A percentile compares a stretch with the other conserved stretches of the same genome.
phyloP scores from a whole-genome alignment of 202 grass and related monocot genomes.

The Dendrocalamus latiflorus region DNA sequence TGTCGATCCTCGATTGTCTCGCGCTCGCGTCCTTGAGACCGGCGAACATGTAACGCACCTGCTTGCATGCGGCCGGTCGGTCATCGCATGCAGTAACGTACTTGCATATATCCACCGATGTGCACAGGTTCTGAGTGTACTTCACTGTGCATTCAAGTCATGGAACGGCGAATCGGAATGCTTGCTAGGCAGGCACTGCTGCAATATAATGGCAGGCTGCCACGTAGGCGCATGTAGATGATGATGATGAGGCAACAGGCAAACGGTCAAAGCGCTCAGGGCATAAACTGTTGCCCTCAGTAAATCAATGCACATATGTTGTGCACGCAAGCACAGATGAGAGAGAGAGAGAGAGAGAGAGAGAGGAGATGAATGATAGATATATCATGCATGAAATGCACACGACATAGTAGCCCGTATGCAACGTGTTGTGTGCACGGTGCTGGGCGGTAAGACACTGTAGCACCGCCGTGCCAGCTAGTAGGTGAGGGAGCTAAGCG shows the following conservation, averaged over 20 bases:
- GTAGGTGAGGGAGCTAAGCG: not conserved
- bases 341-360: no score
- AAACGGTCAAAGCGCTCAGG: constrained; percentile 36
- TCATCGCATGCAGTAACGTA: not conserved
- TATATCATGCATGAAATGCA: no score
- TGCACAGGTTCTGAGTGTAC: not conserved
- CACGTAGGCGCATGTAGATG: no score
- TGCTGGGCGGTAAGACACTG: not conserved
- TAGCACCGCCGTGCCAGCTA: not conserved
- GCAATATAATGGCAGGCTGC: not conserved
- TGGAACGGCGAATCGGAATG: not conserved
- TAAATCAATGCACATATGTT: not conserved
- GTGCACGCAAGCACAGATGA: not conserved
- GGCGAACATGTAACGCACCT: no score
- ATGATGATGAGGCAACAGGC: not conserved
- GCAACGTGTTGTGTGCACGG: not conserved
- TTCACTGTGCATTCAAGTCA: no score
- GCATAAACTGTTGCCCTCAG: constrained; percentile 26
- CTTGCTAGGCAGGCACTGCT: not conserved
- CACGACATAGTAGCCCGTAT: no score
- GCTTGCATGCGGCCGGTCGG: no score
- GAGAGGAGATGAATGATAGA: no score
- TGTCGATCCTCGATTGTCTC: no score
- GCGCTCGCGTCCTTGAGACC: not conserved
- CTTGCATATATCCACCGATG: constrained; percentile 15